Evolutionary conservation across 202 grass and related monocot species (phyloP).

Genomic region (Zizania palustris): DNA sequence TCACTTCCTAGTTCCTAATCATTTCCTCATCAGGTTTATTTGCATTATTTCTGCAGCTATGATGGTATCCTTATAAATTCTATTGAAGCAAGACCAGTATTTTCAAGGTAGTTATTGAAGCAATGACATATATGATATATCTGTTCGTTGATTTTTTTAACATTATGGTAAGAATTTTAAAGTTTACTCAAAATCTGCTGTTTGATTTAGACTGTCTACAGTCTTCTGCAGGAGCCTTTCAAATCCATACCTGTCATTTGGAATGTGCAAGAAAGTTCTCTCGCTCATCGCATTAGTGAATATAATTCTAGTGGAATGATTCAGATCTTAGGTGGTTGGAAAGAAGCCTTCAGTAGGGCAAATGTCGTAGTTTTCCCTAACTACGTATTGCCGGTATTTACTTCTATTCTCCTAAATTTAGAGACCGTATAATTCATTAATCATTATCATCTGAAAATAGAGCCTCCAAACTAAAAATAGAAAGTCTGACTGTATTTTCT

Average conservation of each 20-base stretch:
- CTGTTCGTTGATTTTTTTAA: neutral
- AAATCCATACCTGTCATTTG: constrained; percentile 96
- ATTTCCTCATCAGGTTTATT: constrained; percentile 69
- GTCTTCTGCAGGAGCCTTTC: constrained; percentile 96
- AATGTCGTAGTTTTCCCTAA: constrained; percentile 88
- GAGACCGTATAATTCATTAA: neutral
- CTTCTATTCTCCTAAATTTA: constrained; percentile 29
- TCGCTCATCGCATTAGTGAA: constrained; percentile 57
- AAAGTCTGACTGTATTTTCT: constrained; percentile 37
- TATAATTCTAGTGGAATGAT: constrained; percentile 72
- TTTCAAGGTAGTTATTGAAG: constrained; percentile 73
- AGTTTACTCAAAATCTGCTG: constrained; percentile 31
- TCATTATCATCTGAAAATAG: constrained; percentile 30
- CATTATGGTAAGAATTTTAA: constrained; percentile 9
- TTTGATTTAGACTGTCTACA: constrained; percentile 61
- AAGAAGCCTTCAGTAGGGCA: constrained; percentile 75
- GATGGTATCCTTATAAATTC: constrained; percentile 89
- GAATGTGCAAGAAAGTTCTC: constrained; percentile 80
- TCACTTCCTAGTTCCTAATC: constrained; percentile 52
- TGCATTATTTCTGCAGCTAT: constrained; percentile 93
- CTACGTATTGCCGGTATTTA: constrained; percentile 85
- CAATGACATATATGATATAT: constrained; percentile 18
- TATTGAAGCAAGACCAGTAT: constrained; percentile 74
- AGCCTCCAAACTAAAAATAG: constrained; percentile 32
- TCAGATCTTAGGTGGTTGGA: constrained; percentile 82